Conservation (phyloP, 2,329 filamentous ascomycete genomes). For the Botryosphaeria dothidea region DNA sequence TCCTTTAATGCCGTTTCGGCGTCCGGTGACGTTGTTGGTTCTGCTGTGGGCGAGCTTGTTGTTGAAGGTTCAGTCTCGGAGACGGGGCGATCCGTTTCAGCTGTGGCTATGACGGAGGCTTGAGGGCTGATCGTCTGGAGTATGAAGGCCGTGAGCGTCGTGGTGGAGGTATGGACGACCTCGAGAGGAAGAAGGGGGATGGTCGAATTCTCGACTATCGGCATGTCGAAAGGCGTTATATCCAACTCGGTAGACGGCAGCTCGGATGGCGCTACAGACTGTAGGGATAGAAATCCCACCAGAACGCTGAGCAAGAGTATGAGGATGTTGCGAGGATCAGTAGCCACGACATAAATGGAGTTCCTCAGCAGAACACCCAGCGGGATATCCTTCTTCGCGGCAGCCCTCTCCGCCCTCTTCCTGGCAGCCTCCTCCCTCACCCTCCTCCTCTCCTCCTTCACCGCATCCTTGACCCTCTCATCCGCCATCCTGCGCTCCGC, state of each 20-base stretch:
- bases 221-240: neutral
- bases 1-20: neutral
- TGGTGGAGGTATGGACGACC: slow-evolving; percentile 28
- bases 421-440: neutral
- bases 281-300: neutral
- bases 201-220: neutral
- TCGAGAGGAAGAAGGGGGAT: slow-evolving; percentile 24
- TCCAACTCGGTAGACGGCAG: neutral
- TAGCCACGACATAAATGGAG: slow-evolving; percentile 49
- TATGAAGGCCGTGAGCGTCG: neutral
- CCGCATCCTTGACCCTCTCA: neutral
- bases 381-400: slow-evolving; percentile 41
- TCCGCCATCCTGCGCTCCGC: slow-evolving; percentile 4
- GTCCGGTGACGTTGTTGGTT: neutral
- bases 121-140: neutral
- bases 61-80: neutral
- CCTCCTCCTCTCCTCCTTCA: neutral
- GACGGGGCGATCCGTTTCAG: neutral
- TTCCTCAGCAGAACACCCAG: slow-evolving; percentile 49
- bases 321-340: slow-evolving; percentile 51
- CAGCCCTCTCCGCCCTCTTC: neutral
- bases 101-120: neutral
- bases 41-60: neutral
- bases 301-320: slow-evolving; percentile 27
- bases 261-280: neutral